Evolutionary conservation across 2,329 filamentous ascomycete genomes (phyloP), one percentile per base, ranked within the genome.

Genomic region (Scedosporium aurantiacum): DNA sequence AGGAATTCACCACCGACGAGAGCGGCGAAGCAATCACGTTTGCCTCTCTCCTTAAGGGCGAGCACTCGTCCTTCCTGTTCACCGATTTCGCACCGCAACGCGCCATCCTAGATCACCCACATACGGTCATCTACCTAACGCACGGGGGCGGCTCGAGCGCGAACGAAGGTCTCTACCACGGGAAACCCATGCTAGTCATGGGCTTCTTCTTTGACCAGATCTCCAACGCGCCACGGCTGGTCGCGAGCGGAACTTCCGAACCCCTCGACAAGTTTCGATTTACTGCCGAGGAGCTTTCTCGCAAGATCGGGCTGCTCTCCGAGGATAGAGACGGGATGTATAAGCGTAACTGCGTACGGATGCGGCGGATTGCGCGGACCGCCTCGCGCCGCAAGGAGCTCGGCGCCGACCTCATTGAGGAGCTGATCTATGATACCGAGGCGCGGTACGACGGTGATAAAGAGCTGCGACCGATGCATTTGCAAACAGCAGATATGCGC

Each of bases 131-230:
- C 5, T 47, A 18, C n/a, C n/a, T 47, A 23, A 47, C 43, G 4
- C 43, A 47, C n/a, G 43, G 43, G 3, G 65, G 68, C 0, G 64
- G 78, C 3, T 68, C 71, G 3, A 59, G 63, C 0, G 61, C 62
- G 0, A 63, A 67, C 25, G 54, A 27, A 56, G 28, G 54, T 8
- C 23, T 23, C 28, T 27, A 23, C 62, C 74, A 76, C 57, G 75
- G 74, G 0, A 71, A 66, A 1, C 71, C 71, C 0, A 69, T 75
- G 59, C 63, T 78, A 0, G 62, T 64, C 1, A 67, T 78, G 21
- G 70, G 70, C 0, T 71, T 74, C 63, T 78, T 74, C 67, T 75
- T 73, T 40, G 76, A 78, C 58, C 76, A 79, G 63, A 68, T 74
- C 6, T 67, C 67, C 12, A 78, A 47, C 21, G 43, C 14, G n/a